Evolutionary conservation across 2,329 filamentous ascomycete species (phyloP), one percentile per base, ranked within the genome.

Genomic region (Cercospora sp.): DNA sequence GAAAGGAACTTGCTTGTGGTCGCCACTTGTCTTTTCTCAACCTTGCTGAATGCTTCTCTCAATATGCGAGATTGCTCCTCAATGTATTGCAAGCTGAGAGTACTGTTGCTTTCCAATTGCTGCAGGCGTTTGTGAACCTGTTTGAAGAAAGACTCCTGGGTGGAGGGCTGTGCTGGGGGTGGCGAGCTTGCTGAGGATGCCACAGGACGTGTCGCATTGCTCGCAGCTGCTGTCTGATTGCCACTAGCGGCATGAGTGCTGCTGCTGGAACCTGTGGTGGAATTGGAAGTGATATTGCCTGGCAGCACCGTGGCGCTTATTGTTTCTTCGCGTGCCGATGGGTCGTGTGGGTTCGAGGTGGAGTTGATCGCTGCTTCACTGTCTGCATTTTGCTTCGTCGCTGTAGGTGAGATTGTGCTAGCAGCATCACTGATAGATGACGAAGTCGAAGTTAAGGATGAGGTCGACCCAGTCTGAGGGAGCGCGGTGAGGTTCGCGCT

Each of bases 71-170:
- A 97, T 78, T 98, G 95, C 68, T 97, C 93, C 81, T 98, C 94
- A 68, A 99, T 97, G 77, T 99, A 99, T 75, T 97, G 92, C 8
- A 98, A 84, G 0, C 94, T 97, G 10, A 98, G 85, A 0, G 94
- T 97, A 10, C 94, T 93, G 78, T 98, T 99, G 16, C 92, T 88
- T 79, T 99, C 95, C 7, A 98, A 88, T 74, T 94, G 89, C 72
- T 94, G 92, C 4, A 99, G 85, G 1, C 95, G 91, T 80, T 98
- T 98, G 71, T 94, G 93, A 8, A 98, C 90, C 3, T 93, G 92
- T 79, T 98, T 98, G 86, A 97, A 99, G 80, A 99, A 98, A 1
- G 92, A 95, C 78, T 99, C 95, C 79, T 99, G 95, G 0, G 96
- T 95, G 0, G 94, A 93, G 2, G 94, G 94, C 81, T 73, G 86